Conservation (phyloP, 2,329 filamentous ascomycete genomes). For the Chrysoporthe deuterocubensis region DNA sequence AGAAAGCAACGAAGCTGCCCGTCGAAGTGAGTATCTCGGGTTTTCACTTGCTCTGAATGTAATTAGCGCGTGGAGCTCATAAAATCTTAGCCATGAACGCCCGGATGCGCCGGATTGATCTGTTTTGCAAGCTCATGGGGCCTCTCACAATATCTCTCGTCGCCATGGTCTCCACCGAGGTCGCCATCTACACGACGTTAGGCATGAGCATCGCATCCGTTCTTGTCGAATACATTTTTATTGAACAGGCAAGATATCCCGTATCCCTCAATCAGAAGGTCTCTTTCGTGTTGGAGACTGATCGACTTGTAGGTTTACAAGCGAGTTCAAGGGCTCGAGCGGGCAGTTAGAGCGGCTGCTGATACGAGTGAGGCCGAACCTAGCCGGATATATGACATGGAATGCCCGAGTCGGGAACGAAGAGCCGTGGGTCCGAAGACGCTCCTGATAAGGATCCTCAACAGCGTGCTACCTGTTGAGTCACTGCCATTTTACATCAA, state of each 20-base stretch:
- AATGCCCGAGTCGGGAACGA: neutral
- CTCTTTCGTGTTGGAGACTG: neutral
- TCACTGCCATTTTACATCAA: slow-evolving; percentile 50
- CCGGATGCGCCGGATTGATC: slow-evolving; percentile 60
- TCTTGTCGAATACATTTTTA: slow-evolving; percentile 53
- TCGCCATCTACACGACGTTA: slow-evolving; percentile 52
- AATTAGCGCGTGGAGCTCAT: neutral
- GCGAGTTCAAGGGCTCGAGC: slow-evolving; percentile 31
- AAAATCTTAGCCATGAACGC: slow-evolving; percentile 50
- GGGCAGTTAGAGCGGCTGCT: neutral
- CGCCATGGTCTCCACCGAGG: slow-evolving; percentile 47
- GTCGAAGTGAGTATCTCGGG: slow-evolving; percentile 29
- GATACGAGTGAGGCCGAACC: neutral
- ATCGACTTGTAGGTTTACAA: slow-evolving; percentile 32
- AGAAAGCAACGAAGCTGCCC: slow-evolving; percentile 40
- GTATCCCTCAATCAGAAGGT: neutral
- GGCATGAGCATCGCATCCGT: slow-evolving; percentile 53
- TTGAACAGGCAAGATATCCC: slow-evolving; percentile 43
- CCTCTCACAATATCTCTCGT: slow-evolving; percentile 56
- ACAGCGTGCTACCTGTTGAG: slow-evolving; percentile 33
- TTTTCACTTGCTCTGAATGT: neutral
- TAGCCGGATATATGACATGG: neutral
- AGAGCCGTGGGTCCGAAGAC: slow-evolving; percentile 11
- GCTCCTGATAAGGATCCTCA: neutral
- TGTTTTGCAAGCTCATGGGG: slow-evolving; percentile 60